These are phyloP conservation scores for Lanmaoa rubissima DNA, from an alignment of 768 basidiomycete genomes.

Conservation along the genomic window DNA sequence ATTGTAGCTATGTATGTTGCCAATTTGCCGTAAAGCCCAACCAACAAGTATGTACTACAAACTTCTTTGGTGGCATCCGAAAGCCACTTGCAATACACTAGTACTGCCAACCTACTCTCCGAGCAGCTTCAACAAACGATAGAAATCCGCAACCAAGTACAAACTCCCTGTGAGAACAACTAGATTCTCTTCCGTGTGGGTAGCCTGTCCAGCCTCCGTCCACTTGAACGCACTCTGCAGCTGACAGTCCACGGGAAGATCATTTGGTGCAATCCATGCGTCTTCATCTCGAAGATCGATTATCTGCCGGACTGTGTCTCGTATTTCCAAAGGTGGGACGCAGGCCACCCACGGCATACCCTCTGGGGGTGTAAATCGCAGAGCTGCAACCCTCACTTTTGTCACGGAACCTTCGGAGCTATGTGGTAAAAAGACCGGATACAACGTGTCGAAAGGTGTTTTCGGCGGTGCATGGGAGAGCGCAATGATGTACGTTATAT, in stretches of 20 bases:
- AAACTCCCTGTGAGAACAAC: conserved; percentile 86
- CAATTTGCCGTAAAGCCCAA: neutral
- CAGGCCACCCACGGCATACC: conserved; percentile 94
- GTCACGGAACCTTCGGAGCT: conserved; percentile 29
- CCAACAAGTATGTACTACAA: neutral
- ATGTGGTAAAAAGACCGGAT: conserved; percentile 55
- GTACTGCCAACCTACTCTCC: conserved; percentile 1
- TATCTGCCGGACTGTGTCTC: conserved; percentile 41
- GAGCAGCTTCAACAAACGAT: conserved; percentile 45
- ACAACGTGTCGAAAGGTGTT: conserved; percentile 66
- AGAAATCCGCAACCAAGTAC: conserved; percentile 93
- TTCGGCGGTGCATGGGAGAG: conserved; percentile 90
- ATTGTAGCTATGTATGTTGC: neutral
- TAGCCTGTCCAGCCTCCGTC: conserved; percentile 25
- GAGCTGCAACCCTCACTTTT: conserved; percentile 49
- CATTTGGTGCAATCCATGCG: conserved; percentile 43
- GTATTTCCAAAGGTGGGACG: conserved; percentile 52
- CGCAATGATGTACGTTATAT: conserved; percentile 70
- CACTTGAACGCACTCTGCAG: conserved; percentile 52
- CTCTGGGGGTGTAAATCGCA: conserved; percentile 71
- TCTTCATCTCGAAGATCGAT: conserved; percentile 40
- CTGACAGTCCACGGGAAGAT: conserved; percentile 33
- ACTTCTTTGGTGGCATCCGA: neutral
- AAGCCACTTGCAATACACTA: neutral
- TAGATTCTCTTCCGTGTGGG: conserved; percentile 35